These are phyloP conservation scores for Metschnikowia matae DNA, from an alignment of 805 yeast genomes.

Conservation along the genomic window DNA sequence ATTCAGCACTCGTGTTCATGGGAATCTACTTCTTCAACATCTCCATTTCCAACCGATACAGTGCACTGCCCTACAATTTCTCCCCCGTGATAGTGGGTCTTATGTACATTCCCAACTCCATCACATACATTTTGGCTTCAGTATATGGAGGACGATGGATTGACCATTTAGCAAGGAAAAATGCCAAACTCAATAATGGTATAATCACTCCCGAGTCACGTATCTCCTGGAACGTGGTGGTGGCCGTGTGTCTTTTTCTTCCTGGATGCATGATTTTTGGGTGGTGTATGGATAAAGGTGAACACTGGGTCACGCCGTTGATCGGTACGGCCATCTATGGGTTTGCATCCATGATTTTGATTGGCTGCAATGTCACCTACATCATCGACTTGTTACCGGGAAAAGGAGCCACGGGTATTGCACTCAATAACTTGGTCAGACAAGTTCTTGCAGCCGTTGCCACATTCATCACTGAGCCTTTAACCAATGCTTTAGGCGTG, in stretches of 20 bases:
- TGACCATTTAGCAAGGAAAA: constrained; percentile 52
- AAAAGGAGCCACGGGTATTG: constrained; percentile 84
- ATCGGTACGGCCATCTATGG: constrained; percentile 82
- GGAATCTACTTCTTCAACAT: constrained; percentile 70
- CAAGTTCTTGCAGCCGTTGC: constrained; percentile 73
- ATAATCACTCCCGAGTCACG: constrained; percentile 72
- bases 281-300: constrained; percentile 67
- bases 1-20: constrained; percentile 69
- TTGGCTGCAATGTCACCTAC: constrained; percentile 77
- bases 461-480: constrained; percentile 70
- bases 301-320: constrained; percentile 75
- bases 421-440: constrained; percentile 71
- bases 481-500: constrained; percentile 59
- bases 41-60: constrained; percentile 61
- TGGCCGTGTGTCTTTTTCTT: constrained; percentile 61
- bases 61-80: constrained; percentile 67
- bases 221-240: constrained; percentile 65
- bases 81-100: constrained; percentile 63
- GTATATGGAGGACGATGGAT: constrained; percentile 80
- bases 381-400: constrained; percentile 84
- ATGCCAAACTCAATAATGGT: constrained; percentile 58
- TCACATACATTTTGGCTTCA: constrained; percentile 70
- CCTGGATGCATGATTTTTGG: constrained; percentile 70
- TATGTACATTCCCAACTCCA: constrained; percentile 78
- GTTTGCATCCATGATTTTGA: constrained; percentile 76